A percentile compares a stretch with the other conserved stretches of the same genome.
These are phyloP conservation scores for Coemansia sp. DNA, from an alignment of 192 early-diverging fungal genomes.

Conservation along the genomic window DNA sequence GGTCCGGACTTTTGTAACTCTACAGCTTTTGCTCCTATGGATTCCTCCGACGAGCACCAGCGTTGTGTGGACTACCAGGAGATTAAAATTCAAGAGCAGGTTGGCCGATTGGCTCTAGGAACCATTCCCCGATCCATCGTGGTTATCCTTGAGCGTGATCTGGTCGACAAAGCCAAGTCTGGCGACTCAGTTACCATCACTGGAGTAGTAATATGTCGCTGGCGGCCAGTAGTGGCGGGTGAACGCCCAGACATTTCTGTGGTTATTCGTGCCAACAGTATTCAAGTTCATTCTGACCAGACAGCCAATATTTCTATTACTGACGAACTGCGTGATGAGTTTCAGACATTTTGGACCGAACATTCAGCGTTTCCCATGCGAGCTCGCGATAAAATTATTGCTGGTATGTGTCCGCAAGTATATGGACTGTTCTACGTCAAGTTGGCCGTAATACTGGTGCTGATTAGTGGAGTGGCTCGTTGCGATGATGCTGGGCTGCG, in stretches of 20 bases:
- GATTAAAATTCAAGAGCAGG: slow-evolving; percentile 73
- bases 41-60: slow-evolving; percentile 31
- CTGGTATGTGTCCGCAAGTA: slow-evolving; percentile 67
- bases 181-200: slow-evolving; percentile 94
- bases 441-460: slow-evolving; percentile 66
- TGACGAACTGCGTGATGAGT: slow-evolving; percentile 58
- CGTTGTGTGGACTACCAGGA: slow-evolving; percentile 75
- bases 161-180: slow-evolving; percentile 61
- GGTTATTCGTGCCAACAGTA: slow-evolving; percentile 95
- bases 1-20: slow-evolving; percentile 4
- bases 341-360: slow-evolving; percentile 59
- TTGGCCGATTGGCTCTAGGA: slow-evolving; percentile 62
- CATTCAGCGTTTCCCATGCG: slow-evolving; percentile 21
- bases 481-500: slow-evolving; percentile 58
- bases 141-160: slow-evolving; percentile 59
- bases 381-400: slow-evolving; percentile 58
- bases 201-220: slow-evolving; percentile 66
- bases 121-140: slow-evolving; percentile 61
- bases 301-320: slow-evolving; percentile 72
- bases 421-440: slow-evolving; percentile 70
- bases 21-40: slow-evolving; percentile 17
- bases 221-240: slow-evolving; percentile 47
- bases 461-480: slow-evolving; percentile 67
- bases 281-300: slow-evolving; percentile 83
- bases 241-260: slow-evolving; percentile 80